A percentile compares a stretch with the other conserved stretches of the same genome.
Evolutionary conservation across 2,329 filamentous ascomycete genomes (phyloP).

Genomic region (Curvularia sp.): DNA sequence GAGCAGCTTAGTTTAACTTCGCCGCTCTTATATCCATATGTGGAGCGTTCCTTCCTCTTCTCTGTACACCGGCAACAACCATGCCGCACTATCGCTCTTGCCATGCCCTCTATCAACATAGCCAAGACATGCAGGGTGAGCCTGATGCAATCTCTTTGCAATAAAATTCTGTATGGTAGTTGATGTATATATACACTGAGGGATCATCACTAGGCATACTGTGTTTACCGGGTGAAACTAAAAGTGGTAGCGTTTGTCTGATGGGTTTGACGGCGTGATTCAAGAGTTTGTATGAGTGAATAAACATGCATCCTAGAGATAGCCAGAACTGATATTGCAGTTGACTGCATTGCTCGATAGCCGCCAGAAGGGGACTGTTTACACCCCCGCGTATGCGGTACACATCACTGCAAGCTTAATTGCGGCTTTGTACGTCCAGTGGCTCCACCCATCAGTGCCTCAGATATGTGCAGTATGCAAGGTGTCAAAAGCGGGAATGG

Average conservation of each 20-base stretch:
- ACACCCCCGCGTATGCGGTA: background rate
- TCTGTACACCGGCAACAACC: background rate
- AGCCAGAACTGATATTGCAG: background rate
- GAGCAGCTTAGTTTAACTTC: too few species aligned
- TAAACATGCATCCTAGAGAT: background rate
- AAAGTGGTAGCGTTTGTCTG: background rate
- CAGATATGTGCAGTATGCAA: background rate
- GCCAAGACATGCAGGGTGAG: background rate
- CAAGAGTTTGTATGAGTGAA: conserved; percentile 3
- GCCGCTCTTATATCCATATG: background rate
- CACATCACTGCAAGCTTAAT: background rate
- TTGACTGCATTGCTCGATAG: conserved; percentile 2
- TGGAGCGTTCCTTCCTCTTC: background rate
- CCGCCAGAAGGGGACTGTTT: conserved; percentile 1
- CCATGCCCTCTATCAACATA: background rate
- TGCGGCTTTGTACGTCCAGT: background rate
- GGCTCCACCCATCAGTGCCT: background rate
- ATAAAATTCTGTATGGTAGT: background rate
- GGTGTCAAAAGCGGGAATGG: background rate
- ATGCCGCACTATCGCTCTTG: background rate
- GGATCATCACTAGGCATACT: background rate
- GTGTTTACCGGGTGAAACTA: background rate
- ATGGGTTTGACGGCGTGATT: background rate
- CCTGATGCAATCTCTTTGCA: background rate
- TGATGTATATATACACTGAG: background rate